Conservation (phyloP, 2,329 filamentous ascomycete species). For the Cryphonectria carpinicola region DNA sequence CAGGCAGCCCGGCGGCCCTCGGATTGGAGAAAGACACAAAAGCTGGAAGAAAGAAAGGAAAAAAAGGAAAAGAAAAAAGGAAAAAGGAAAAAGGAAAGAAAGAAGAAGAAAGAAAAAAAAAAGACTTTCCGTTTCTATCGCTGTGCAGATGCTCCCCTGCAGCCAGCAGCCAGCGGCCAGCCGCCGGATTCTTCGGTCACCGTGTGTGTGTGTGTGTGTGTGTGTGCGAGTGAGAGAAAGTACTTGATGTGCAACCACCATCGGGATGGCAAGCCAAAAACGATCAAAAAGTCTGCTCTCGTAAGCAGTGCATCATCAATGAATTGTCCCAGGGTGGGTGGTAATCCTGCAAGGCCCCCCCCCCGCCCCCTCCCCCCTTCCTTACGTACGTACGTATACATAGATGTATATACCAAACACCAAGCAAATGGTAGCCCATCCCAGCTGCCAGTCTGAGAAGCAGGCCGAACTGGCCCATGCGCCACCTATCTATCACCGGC, state of each 20-base stretch:
- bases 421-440: background rate
- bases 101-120: too few relatives aligned
- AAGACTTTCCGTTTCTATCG: background rate
- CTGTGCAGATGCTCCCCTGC: slow-evolving; percentile 7
- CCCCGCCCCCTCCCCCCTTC: background rate
- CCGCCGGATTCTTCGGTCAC: background rate
- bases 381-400: background rate
- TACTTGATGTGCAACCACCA: background rate
- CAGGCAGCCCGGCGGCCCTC: background rate
- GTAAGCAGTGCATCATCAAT: background rate
- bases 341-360: background rate
- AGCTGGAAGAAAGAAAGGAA: background rate
- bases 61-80: too few relatives aligned
- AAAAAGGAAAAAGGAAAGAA: too few relatives aligned
- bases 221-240: too few relatives aligned
- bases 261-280: background rate
- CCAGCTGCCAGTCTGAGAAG: slow-evolving; percentile 1
- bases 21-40: background rate
- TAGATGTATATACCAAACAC: background rate
- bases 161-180: background rate
- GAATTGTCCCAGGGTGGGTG: background rate
- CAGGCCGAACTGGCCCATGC: background rate
- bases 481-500: background rate
- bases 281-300: background rate
- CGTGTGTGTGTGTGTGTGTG: background rate